Conservation (phyloP, 2,329 filamentous ascomycete species). For the Beauveria rudraprayagi region DNA sequence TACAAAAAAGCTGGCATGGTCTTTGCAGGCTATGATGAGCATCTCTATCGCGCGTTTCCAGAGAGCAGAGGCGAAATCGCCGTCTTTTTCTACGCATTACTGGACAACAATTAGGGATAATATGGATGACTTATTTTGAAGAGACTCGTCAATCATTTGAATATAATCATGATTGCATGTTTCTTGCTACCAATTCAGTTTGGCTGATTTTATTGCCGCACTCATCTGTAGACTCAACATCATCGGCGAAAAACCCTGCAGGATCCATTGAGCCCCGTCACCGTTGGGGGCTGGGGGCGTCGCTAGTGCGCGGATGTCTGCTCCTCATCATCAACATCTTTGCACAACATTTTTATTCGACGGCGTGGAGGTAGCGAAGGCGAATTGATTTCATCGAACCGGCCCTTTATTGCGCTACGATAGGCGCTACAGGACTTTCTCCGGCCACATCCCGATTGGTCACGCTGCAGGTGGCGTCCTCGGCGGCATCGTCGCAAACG, state of each 20-base stretch:
- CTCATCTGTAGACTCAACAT: not conserved
- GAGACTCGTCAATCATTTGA: not conserved
- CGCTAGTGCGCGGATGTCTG: slow-evolving; percentile 12
- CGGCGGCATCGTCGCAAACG: not conserved
- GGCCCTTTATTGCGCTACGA: not conserved
- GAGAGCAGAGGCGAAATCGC: slow-evolving; percentile 12
- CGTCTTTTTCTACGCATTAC: slow-evolving; percentile 15
- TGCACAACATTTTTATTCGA: not conserved
- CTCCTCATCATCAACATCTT: slow-evolving; percentile 3
- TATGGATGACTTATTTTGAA: not conserved
- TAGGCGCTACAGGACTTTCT: not conserved
- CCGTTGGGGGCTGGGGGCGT: not conserved
- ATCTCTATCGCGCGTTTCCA: slow-evolving; percentile 12
- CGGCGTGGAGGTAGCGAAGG: not conserved
- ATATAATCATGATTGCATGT: not conserved
- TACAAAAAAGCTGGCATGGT: slow-evolving; percentile 14
- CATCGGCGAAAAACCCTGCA: not conserved
- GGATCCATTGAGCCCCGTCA: not conserved
- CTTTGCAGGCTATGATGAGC: slow-evolving; percentile 16
- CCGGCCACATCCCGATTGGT: not conserved
- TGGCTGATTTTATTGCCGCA: not conserved
- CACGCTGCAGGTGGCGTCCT: not conserved
- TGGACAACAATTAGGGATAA: not conserved
- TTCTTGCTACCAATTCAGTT: not conserved
- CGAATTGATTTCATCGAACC: not conserved